A percentile compares a stretch with the other conserved stretches of the same genome.
These are phyloP conservation scores for Hyaloscypha bicolor DNA, from an alignment of 495 filamentous ascomycete genomes.

Conservation along the genomic window DNA sequence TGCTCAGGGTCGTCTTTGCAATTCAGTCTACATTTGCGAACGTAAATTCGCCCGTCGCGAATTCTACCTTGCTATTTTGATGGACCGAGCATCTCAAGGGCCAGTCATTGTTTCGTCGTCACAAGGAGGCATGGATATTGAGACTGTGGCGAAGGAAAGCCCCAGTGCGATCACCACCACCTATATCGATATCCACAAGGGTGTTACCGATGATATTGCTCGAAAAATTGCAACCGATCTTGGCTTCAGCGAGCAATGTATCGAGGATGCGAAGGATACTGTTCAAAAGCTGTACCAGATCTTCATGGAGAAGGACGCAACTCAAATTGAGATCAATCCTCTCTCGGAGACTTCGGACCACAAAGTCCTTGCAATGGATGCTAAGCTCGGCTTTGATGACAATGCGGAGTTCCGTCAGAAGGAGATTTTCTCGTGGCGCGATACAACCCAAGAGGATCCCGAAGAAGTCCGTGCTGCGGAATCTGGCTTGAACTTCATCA, in stretches of 20 bases:
- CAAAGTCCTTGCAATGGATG: slow-evolving; percentile 97
- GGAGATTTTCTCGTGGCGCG: slow-evolving; percentile 92
- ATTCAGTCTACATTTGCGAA: slow-evolving; percentile 96
- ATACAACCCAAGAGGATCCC: slow-evolving; percentile 91
- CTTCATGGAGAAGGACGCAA: slow-evolving; percentile 97
- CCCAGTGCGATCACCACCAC: slow-evolving; percentile 94
- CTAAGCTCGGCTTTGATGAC: slow-evolving; percentile 97
- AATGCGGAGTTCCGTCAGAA: slow-evolving; percentile 98
- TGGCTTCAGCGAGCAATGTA: slow-evolving; percentile 95
- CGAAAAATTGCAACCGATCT: slow-evolving; percentile 86
- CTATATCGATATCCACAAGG: slow-evolving; percentile 88
- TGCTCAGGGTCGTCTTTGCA: slow-evolving; percentile 86
- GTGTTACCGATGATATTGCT: slow-evolving; percentile 95
- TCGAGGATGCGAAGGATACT: slow-evolving; percentile 89
- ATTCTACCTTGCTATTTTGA: slow-evolving; percentile 97
- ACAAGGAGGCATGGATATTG: slow-evolving; percentile 98
- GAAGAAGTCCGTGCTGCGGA: slow-evolving; percentile 97
- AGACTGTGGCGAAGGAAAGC: slow-evolving; percentile 96
- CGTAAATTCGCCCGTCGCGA: slow-evolving; percentile 98
- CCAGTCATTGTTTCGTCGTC: slow-evolving; percentile 97
- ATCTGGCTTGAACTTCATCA: slow-evolving; percentile 98
- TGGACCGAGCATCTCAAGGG: slow-evolving; percentile 90
- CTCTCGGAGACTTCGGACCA: slow-evolving; percentile 96
- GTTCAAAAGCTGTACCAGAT: slow-evolving; percentile 99
- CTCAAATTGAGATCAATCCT: slow-evolving; percentile 99